These are phyloP conservation scores for Debaryomycetaceae sp. DNA, from an alignment of 1,139 yeast genomes.

Conservation along the genomic window DNA sequence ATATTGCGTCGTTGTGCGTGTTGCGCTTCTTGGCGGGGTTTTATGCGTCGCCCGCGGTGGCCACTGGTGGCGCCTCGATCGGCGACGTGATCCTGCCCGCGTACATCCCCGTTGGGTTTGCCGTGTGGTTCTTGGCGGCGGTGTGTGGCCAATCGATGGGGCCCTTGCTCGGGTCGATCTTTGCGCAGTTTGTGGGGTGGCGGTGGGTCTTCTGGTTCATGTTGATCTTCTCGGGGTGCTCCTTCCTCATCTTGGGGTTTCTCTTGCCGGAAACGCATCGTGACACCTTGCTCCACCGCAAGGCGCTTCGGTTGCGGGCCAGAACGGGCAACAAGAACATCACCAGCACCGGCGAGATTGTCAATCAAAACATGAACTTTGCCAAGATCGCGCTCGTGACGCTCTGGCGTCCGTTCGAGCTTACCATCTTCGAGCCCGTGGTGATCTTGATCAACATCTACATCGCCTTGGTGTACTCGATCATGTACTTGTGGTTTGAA, in stretches of 20 bases:
- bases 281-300: slow-evolving; percentile 39
- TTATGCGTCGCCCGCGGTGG: slow-evolving; percentile 32
- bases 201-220: slow-evolving; percentile 45
- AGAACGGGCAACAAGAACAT: slow-evolving; percentile 38
- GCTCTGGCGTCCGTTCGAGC: slow-evolving; percentile 29
- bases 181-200: slow-evolving; percentile 29
- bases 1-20: slow-evolving; percentile 27
- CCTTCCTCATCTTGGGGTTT: slow-evolving; percentile 26
- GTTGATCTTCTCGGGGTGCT: slow-evolving; percentile 29
- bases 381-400: slow-evolving; percentile 19
- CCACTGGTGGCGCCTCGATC: slow-evolving; percentile 36
- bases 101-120: slow-evolving; percentile 23
- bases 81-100: slow-evolving; percentile 23
- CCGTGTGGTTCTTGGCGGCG: slow-evolving; percentile 28
- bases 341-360: slow-evolving; percentile 40
- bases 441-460: slow-evolving; percentile 27
- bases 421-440: slow-evolving; percentile 27
- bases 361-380: slow-evolving; percentile 24
- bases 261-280: slow-evolving; percentile 50
- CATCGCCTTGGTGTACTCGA: slow-evolving; percentile 27
- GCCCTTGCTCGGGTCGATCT: slow-evolving; percentile 27
- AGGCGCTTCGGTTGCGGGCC: slow-evolving; percentile 43
- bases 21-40: slow-evolving; percentile 31
- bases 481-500: slow-evolving; percentile 32
- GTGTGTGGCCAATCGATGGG: slow-evolving; percentile 31